phyloP scores from a whole-genome alignment of 1,139 yeast genomes.

The Candida sp. region DNA sequence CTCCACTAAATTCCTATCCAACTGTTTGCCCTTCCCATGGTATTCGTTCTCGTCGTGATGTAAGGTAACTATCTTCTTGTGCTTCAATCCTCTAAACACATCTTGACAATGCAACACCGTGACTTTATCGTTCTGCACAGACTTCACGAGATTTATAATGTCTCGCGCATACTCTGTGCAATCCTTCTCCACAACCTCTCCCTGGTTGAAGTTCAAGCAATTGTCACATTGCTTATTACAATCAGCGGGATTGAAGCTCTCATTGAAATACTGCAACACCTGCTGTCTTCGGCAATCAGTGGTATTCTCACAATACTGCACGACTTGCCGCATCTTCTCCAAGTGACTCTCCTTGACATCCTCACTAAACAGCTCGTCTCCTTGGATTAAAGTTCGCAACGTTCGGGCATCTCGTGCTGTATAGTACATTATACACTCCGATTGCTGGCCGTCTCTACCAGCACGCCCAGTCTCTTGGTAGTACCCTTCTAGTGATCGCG shows the following conservation, averaged over 20 bases:
- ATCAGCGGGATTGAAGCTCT: constrained; percentile 65
- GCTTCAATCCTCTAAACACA: constrained; percentile 76
- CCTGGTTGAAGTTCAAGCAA: constrained; percentile 56
- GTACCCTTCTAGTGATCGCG: constrained; percentile 92
- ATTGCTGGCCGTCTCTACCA: constrained; percentile 88
- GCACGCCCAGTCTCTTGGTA: constrained; percentile 99
- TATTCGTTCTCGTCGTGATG: constrained; percentile 64
- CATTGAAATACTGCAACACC: constrained; percentile 90
- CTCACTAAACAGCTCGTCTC: constrained; percentile 69
- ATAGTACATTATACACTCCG: constrained; percentile 85
- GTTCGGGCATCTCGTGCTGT: constrained; percentile 77
- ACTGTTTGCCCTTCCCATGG: constrained; percentile 72
- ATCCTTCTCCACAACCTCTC: constrained; percentile 60
- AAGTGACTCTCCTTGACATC: constrained; percentile 79
- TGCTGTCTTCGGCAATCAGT: constrained; percentile 92
- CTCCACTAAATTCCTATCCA: constrained; percentile 74
- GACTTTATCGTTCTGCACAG: constrained; percentile 62
- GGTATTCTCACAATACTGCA: constrained; percentile 89
- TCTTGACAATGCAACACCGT: constrained; percentile 86
- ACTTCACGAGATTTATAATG: constrained; percentile 61
- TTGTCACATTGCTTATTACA: constrained; percentile 88
- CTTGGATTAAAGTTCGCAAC: constrained; percentile 75
- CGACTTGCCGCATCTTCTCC: constrained; percentile 79
- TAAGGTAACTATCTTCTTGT: constrained; percentile 59
- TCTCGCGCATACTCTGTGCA: constrained; percentile 68